Conservation (phyloP, 208 protist species). For the Trypanosoma congolense region DNA sequence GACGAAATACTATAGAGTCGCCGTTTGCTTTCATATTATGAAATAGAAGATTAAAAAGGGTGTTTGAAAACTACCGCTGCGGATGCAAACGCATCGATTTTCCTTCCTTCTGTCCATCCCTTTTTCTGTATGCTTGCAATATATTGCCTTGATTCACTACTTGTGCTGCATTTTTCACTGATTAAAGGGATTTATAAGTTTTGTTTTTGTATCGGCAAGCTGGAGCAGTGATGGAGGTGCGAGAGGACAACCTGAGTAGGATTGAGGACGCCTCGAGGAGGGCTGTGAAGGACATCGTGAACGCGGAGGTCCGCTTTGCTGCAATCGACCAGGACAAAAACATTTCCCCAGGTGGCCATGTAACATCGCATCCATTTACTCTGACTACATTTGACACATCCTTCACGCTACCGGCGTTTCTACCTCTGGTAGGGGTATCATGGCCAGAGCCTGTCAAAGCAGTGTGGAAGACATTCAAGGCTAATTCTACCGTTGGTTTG, state of each 20-base stretch:
- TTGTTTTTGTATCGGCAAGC: background rate
- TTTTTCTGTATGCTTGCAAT: too few relatives aligned
- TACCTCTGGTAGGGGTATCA: slow-evolving; percentile 56
- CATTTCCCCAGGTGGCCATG: slow-evolving; percentile 42
- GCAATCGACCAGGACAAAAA: slow-evolving; percentile 33
- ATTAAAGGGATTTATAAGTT: background rate
- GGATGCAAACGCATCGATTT: too few relatives aligned
- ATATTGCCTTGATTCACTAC: too few relatives aligned
- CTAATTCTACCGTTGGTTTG: slow-evolving; percentile 64
- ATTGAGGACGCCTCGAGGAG: slow-evolving; percentile 22
- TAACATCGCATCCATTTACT: slow-evolving; percentile 56
- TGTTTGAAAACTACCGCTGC: too few relatives aligned
- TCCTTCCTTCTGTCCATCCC: too few relatives aligned
- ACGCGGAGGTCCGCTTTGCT: slow-evolving; percentile 33
- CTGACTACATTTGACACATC: slow-evolving; percentile 72
- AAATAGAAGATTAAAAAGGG: too few relatives aligned
- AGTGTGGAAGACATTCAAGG: slow-evolving; percentile 62
- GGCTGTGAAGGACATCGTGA: slow-evolving; percentile 63
- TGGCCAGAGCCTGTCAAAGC: slow-evolving; percentile 73
- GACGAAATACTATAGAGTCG: too few relatives aligned
- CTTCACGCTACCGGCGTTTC: slow-evolving; percentile 66
- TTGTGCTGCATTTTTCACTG: too few relatives aligned
- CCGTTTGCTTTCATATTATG: too few relatives aligned
- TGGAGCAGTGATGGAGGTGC: slow-evolving; percentile 20
- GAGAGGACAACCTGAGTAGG: slow-evolving; percentile 6